These are phyloP conservation scores for Sordariomycetes sp. DNA, from an alignment of 2,329 filamentous ascomycete genomes.

Conservation along the genomic window DNA sequence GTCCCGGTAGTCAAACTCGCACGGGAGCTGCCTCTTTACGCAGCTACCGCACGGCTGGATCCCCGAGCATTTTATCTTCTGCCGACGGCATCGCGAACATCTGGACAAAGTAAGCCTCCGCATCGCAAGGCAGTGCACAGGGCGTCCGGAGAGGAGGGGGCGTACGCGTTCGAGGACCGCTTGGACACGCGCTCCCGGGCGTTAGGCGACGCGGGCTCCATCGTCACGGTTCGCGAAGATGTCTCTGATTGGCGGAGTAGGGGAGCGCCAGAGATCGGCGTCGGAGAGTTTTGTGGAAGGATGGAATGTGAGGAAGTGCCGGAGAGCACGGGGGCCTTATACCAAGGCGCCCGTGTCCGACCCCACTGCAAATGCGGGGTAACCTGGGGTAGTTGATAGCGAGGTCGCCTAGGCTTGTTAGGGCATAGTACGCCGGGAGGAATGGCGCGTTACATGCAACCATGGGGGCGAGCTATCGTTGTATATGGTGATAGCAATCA, in stretches of 20 bases:
- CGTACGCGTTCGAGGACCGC: constrained; percentile 2
- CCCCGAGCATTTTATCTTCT: constrained; percentile 20
- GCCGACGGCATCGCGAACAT: constrained; percentile 13
- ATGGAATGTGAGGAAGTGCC: not conserved
- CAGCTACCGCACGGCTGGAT: constrained; percentile 18
- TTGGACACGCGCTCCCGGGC: not conserved
- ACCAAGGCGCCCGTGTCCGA: not conserved
- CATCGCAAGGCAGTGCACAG: not conserved
- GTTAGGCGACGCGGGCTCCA: not conserved
- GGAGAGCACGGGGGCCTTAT: not conserved
- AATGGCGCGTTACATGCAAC: not conserved
- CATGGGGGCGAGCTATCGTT: not conserved
- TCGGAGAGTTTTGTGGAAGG: not conserved
- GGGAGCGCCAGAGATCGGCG: not conserved
- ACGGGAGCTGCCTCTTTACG: constrained; percentile 16
- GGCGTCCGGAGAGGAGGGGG: not conserved
- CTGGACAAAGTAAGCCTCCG: constrained; percentile 5
- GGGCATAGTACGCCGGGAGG: no score
- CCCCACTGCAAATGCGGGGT: not conserved
- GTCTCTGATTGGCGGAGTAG: not conserved
- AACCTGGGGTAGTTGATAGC: not conserved
- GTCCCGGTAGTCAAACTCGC: constrained; percentile 15
- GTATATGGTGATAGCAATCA: not conserved
- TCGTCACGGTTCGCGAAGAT: not conserved
- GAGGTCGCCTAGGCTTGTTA: no score